Evolutionary conservation across 2,329 filamentous ascomycete genomes (phyloP), one percentile per base, ranked within the genome.

Genomic region (Biscogniauxia mediterranea): DNA sequence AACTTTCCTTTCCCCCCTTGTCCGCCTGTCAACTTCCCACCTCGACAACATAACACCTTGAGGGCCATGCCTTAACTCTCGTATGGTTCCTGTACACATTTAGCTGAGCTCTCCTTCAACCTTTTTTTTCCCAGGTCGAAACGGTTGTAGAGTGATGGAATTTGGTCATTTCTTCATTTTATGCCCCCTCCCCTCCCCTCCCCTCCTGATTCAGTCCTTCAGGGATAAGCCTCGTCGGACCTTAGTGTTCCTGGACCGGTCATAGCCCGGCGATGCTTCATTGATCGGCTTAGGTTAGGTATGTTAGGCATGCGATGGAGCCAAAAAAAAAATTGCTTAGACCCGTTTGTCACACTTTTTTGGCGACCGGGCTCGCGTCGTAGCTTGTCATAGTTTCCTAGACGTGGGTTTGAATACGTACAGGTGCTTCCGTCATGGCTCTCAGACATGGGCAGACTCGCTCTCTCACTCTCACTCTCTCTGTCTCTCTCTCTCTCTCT

Each of bases 361-460:
- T 20, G 53, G 26, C 20, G 63, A 59, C 59, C 57, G 26, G 56
- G 57, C 62, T 64, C 56, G 46, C 56, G 58, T 59, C 61, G 58
- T 59, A 26, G 49, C 58, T 64, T 56, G 57, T 64, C 58, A 60
- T 62, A 61, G 63, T 63, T 46, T 46, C 38, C 38, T 46, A 28
- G 58, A 61, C 59, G 59, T 66, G 61, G 56, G 62, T 23, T 67
- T 63, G 64, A 68, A 46, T 62, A 68, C 66, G 64, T 64, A 62
- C 63, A 67, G 62, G 60, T 57, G 63, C 63, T 20, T 60, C 62
- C 59, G 66, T 65, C 66, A 67, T 63, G 67, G 64, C 64, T 67
- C 66, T 69, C 65, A 60, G 69, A 67, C 70, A 72, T 68, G 68
- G 69, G 58, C 64, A 58, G 61, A 55, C 60, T 58, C 53, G 51